These are phyloP conservation scores for Protomyces inundatus DNA, from an alignment of 1,139 yeast genomes.

Conservation along the genomic window DNA sequence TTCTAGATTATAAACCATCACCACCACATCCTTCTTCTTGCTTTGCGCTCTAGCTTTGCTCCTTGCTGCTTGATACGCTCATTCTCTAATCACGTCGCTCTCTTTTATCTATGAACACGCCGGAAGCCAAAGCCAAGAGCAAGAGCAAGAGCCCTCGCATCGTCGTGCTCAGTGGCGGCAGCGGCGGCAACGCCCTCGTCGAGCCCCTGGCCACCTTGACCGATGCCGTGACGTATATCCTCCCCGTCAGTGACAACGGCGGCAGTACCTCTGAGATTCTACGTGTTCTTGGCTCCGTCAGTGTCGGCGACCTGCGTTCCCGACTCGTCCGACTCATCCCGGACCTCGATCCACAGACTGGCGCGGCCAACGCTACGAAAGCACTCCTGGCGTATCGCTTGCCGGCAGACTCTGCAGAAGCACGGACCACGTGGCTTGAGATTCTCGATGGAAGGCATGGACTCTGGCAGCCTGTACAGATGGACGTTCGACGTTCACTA, in stretches of 20 bases:
- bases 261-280: slow-evolving; percentile 89
- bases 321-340: slow-evolving; percentile 67
- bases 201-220: slow-evolving; percentile 33
- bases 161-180: slow-evolving; percentile 1
- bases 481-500: slow-evolving; percentile 65
- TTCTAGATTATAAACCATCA: too few species aligned
- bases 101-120: too few species aligned
- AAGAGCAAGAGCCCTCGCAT: background rate
- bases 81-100: too few species aligned
- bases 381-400: slow-evolving; percentile 58
- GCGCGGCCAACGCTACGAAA: slow-evolving; percentile 34
- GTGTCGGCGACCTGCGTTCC: slow-evolving; percentile 87
- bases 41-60: too few species aligned
- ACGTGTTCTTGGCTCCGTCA: slow-evolving; percentile 91
- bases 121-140: too few species aligned
- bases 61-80: too few species aligned
- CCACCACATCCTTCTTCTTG: too few species aligned
- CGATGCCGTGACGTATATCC: slow-evolving; percentile 50
- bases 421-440: slow-evolving; percentile 67
- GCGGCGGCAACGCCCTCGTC: slow-evolving; percentile 35
- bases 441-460: slow-evolving; percentile 75
- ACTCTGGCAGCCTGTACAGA: slow-evolving; percentile 59
- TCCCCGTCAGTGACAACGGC: slow-evolving; percentile 90
- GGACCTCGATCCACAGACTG: slow-evolving; percentile 39
- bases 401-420: slow-evolving; percentile 48